Evolutionary conservation across 208 protist genomes (phyloP).

Genomic region (Entamoeba moshkovskii): DNA sequence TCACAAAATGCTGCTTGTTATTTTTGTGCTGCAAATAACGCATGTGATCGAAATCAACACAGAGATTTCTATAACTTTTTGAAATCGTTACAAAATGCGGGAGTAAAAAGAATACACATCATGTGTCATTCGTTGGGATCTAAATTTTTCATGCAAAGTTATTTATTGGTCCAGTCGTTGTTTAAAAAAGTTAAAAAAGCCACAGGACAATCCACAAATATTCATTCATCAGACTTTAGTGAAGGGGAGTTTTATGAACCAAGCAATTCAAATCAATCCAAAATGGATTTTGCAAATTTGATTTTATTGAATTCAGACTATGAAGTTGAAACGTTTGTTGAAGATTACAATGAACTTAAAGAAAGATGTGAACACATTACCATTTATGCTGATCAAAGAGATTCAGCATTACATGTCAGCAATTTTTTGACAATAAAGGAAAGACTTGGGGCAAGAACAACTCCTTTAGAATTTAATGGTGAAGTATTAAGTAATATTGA

Average conservation of each 20-base stretch:
- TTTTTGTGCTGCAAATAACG: neutral
- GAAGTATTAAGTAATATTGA: neutral
- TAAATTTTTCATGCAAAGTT: neutral
- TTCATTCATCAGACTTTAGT: neutral
- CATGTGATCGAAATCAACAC: neutral
- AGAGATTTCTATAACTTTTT: neutral
- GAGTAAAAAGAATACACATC: neutral
- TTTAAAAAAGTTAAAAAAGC: neutral
- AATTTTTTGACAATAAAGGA: neutral
- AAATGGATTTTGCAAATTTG: neutral
- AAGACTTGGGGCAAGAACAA: neutral
- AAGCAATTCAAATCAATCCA: neutral
- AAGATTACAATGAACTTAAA: neutral
- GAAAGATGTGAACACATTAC: neutral
- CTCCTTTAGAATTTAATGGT: neutral
- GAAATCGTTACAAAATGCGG: neutral
- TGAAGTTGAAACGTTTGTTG: neutral
- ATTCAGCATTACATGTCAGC: neutral
- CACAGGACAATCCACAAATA: neutral
- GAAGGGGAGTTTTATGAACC: neutral
- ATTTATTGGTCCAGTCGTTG: neutral
- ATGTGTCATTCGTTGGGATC: neutral
- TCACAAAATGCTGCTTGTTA: neutral
- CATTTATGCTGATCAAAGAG: slow-evolving; percentile 1
- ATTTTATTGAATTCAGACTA: neutral